These are phyloP conservation scores for Isatis lusitanica DNA, from an alignment of 441 rosid species.

Conservation along the genomic window DNA sequence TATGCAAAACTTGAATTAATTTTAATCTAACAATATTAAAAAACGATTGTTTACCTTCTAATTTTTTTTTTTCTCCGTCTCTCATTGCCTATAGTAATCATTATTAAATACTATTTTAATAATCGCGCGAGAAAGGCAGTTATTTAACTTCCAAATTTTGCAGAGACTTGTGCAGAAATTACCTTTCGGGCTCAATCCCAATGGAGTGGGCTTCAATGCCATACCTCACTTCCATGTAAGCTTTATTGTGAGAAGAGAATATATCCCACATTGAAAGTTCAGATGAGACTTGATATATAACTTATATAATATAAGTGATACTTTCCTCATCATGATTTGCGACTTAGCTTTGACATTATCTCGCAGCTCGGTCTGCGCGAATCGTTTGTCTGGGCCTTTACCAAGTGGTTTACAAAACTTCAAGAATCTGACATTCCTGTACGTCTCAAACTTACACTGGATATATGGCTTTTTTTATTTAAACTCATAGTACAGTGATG, in stretches of 20 bases:
- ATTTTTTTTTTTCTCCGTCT: no score
- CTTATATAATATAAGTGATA: no score
- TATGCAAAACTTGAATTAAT: no score
- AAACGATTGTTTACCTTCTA: no score
- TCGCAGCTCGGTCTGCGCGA: slow-evolving; percentile 9
- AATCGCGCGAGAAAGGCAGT: no score
- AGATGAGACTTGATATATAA: no score
- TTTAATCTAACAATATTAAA: no score
- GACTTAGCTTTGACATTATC: not conserved
- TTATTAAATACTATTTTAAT: no score
- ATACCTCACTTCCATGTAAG: not conserved
- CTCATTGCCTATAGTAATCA: no score
- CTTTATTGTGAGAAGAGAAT: not conserved
- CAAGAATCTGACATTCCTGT: slow-evolving; percentile 13
- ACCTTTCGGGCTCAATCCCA: slow-evolving; percentile 27
- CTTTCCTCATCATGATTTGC: not conserved
- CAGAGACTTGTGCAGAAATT: slow-evolving; percentile 11
- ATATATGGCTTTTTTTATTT: not conserved
- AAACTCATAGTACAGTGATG: not conserved
- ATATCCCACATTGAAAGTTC: no score
- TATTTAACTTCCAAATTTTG: no score
- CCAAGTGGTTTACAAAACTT: slow-evolving; percentile 24
- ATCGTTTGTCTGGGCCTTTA: slow-evolving; percentile 20
- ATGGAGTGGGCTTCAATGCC: slow-evolving; percentile 25
- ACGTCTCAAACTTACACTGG: not conserved